Percentiles rank a stretch among this genome's conserved stretches.
These are phyloP conservation scores for Coniochaeta pulveracea DNA, from an alignment of 2,329 filamentous ascomycete species.

Conservation along the genomic window DNA sequence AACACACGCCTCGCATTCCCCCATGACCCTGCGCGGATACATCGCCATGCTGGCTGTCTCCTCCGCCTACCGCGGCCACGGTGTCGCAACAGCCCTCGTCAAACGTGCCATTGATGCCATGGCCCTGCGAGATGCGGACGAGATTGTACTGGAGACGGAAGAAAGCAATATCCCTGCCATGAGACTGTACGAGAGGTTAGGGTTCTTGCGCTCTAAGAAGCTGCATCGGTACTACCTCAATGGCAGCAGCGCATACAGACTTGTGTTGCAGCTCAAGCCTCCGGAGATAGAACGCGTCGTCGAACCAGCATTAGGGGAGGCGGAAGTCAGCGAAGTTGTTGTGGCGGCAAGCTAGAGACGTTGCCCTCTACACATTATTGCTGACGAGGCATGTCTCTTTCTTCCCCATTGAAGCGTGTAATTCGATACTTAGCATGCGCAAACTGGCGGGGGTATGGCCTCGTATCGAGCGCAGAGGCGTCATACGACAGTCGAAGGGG, in stretches of 20 bases:
- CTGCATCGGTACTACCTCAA: conserved; percentile 94
- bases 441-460: too few species aligned
- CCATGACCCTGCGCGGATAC: conserved; percentile 69
- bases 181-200: conserved; percentile 83
- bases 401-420: too few species aligned
- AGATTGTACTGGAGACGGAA: conserved; percentile 93
- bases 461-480: too few species aligned
- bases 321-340: too few species aligned
- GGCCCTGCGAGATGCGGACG: conserved; percentile 73
- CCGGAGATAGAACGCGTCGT: too few species aligned
- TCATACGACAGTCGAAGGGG: too few species aligned
- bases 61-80: conserved; percentile 66
- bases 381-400: too few species aligned
- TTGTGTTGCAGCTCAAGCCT: conserved; percentile 70
- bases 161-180: conserved; percentile 84
- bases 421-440: too few species aligned
- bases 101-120: conserved; percentile 84
- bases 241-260: conserved; percentile 83
- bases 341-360: too few species aligned
- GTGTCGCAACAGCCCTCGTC: conserved; percentile 85
- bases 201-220: conserved; percentile 85
- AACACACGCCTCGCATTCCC: conserved; percentile 71
- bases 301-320: too few species aligned
- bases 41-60: conserved; percentile 97
- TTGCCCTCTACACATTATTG: too few species aligned